Conservation (phyloP, 108 stramenopile genomes). For the Asterionellopsis glacialis region DNA sequence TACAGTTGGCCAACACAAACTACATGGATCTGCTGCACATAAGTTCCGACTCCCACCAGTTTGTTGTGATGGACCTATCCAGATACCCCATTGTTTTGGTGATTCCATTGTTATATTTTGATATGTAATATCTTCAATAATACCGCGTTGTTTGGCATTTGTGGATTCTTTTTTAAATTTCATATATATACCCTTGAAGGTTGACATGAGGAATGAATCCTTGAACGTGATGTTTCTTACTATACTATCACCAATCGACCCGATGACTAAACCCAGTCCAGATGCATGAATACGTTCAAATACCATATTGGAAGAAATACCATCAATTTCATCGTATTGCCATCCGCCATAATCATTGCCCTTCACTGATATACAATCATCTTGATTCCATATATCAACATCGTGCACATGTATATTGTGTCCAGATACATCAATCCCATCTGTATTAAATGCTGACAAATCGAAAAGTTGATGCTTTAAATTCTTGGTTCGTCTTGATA, state of each 20-base stretch:
- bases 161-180: too few species aligned
- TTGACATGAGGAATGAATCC: conserved; percentile 27
- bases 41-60: too few species aligned
- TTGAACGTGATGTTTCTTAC: conserved; percentile 55
- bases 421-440: conserved; percentile 50
- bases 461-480: conserved; percentile 29
- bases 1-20: too few species aligned
- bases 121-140: conserved; percentile 30
- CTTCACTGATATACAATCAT: conserved; percentile 49
- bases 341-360: too few species aligned
- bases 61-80: conserved; percentile 77
- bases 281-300: conserved; percentile 43
- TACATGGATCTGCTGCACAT: conserved; percentile 31
- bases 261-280: conserved; percentile 51
- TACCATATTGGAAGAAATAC: conserved; percentile 24
- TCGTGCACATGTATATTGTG: conserved; percentile 31
- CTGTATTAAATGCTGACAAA: conserved; percentile 49
- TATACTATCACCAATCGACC: conserved; percentile 29
- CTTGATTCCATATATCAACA: conserved; percentile 44
- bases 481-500: conserved; percentile 28
- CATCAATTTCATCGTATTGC: too few species aligned
- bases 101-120: conserved; percentile 42
- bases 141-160: too few species aligned
- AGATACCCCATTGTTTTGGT: conserved; percentile 45
- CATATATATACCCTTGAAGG: conserved; percentile 56